Conservation (phyloP, 1,284 basidiomycete genomes). For the Fomitopsis schrenkii region DNA sequence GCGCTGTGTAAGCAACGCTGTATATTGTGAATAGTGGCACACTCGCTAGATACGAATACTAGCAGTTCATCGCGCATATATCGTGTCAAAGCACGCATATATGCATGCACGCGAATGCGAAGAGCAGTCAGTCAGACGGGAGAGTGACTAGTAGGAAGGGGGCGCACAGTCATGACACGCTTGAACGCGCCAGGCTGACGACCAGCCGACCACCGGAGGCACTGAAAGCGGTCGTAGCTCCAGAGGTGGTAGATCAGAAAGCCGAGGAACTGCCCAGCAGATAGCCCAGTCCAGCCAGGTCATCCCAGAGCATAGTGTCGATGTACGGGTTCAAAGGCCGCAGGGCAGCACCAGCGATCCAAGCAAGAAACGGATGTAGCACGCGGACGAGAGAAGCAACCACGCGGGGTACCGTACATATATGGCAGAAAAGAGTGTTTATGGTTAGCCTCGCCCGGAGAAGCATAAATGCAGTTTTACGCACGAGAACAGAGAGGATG, state of each 20-base stretch:
- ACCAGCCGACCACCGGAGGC: slow-evolving; percentile 64
- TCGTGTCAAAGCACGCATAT: neutral
- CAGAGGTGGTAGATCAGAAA: slow-evolving; percentile 69
- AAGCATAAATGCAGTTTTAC: slow-evolving; percentile 21
- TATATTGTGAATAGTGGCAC: slow-evolving; percentile 63
- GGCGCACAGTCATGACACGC: slow-evolving; percentile 72
- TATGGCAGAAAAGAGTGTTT: neutral
- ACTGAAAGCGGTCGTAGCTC: slow-evolving; percentile 69
- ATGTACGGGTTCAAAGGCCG: neutral
- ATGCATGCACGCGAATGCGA: neutral
- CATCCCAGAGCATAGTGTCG: neutral
- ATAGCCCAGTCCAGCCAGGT: neutral
- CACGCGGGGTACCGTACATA: neutral
- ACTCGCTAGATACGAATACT: slow-evolving; percentile 73
- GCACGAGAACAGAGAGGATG: slow-evolving; percentile 57
- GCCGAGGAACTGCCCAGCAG: slow-evolving; percentile 48
- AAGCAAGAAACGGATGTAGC: neutral
- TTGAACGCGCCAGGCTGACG: slow-evolving; percentile 76
- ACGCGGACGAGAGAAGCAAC: slow-evolving; percentile 5
- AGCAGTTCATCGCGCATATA: neutral
- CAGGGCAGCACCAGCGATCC: neutral
- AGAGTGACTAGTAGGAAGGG: neutral
- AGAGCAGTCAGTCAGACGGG: neutral
- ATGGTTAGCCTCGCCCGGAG: neutral
- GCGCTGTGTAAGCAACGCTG: slow-evolving; percentile 48